These are phyloP conservation scores for Rhododendron molle DNA, from an alignment of 148 eudicot genomes.

Conservation along the genomic window DNA sequence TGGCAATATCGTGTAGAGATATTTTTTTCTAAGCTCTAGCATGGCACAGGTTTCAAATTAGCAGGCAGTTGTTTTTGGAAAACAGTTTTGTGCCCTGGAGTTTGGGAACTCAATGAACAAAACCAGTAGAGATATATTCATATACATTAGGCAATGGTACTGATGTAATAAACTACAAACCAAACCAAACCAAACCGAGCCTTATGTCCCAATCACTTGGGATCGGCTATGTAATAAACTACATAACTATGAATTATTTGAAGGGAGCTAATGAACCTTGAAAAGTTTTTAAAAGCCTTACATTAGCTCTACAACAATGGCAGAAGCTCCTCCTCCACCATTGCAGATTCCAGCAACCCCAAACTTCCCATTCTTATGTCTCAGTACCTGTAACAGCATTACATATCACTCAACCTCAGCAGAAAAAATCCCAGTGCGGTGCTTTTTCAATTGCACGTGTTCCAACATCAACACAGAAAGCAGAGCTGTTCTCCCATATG, in stretches of 20 bases:
- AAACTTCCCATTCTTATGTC: constrained; percentile 62
- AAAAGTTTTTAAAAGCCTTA: constrained; percentile 28
- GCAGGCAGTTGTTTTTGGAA: background rate
- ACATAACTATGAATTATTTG: background rate
- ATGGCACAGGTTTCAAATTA: background rate
- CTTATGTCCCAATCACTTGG: too few species aligned
- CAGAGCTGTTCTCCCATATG: constrained; percentile 4
- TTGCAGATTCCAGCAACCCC: constrained; percentile 95
- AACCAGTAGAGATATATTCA: background rate
- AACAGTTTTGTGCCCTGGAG: background rate
- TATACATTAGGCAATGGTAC: background rate
- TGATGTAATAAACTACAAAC: background rate
- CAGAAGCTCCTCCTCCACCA: constrained; percentile 98
- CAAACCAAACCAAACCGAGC: too few species aligned
- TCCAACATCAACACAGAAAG: background rate
- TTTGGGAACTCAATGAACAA: background rate
- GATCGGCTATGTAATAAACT: background rate
- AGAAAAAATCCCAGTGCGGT: background rate
- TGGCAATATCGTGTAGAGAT: background rate
- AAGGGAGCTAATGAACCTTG: background rate
- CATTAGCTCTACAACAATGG: constrained; percentile 85
- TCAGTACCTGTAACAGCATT: constrained; percentile 53
- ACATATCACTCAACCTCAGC: background rate
- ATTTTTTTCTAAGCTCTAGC: background rate
- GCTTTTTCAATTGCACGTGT: background rate